Percentiles rank a stretch among this genome's conserved stretches.
Evolutionary conservation across 192 early-diverging fungal species (phyloP).

Genomic region (Entomortierella parvispora): DNA sequence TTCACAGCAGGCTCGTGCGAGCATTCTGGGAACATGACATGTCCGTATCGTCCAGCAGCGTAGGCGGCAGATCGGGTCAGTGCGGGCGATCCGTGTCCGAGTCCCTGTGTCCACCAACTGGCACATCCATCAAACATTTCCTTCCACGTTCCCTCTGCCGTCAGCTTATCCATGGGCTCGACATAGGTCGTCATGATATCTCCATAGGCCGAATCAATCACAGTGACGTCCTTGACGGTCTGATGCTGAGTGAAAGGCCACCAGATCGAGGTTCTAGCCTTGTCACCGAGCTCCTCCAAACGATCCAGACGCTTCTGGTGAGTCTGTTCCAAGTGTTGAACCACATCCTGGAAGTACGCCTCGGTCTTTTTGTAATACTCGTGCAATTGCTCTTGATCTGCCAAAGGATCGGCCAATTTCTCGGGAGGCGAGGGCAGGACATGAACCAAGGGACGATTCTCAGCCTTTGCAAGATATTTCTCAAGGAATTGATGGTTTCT

Average conservation of each 20-base stretch:
- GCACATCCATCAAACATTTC: conserved; percentile 81
- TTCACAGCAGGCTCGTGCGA: conserved; percentile 72
- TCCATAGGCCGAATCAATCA: conserved; percentile 79
- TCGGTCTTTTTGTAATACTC: conserved; percentile 68
- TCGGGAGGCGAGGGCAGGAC: conserved; percentile 61
- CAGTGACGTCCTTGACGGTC: conserved; percentile 63
- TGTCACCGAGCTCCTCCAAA: conserved; percentile 63
- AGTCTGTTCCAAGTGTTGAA: conserved; percentile 54
- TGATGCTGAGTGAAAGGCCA: conserved; percentile 88
- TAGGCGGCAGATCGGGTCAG: conserved; percentile 69
- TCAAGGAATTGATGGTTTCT: conserved; percentile 66
- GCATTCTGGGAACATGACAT: conserved; percentile 82
- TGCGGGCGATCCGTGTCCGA: conserved; percentile 74
- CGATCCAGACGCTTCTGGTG: conserved; percentile 66
- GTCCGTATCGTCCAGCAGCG: conserved; percentile 81
- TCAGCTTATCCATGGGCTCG: conserved; percentile 19
- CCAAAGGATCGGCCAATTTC: conserved; percentile 40
- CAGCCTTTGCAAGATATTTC: conserved; percentile 35
- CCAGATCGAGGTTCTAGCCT: conserved; percentile 68
- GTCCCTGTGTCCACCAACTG: conserved; percentile 85
- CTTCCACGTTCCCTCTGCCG: conserved; percentile 26
- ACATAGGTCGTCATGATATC: conserved; percentile 70
- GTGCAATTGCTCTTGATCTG: conserved; percentile 64
- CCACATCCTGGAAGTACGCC: conserved; percentile 53
- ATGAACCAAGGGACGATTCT: conserved; percentile 40